Evolutionary conservation across 192 early-diverging fungal species (phyloP), one percentile per base, ranked within the genome.

Genomic region (Backusella westeae): DNA sequence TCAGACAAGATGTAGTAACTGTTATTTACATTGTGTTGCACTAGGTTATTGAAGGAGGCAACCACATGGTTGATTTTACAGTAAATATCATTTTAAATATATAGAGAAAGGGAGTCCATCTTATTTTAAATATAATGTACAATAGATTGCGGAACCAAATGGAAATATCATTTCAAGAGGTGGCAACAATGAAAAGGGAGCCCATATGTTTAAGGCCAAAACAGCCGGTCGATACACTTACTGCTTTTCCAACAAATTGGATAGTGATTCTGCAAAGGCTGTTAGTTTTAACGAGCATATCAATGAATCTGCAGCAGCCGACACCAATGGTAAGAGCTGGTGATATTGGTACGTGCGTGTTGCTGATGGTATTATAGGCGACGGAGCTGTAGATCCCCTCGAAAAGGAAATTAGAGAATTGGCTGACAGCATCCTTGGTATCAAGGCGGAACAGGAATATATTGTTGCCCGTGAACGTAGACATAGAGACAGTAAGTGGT

Each of bases 181-280:
- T 41, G 63, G 44, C 29, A 76, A 80, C 41, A 65, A 84, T 36
- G 71, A 85, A 12, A 81, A 86, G 42, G 89, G 81, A 10, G 85
- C 81, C n/a, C 82, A 81, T 70, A 73, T 79, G 35, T 41, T 86
- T 6, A 76, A 77, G 17, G 89, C 92, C 21, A 82, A 82, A 34
- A 19, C 44, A 3, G 79, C 79, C 23, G 94, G 94, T 44, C 81
- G 82, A 73, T 87, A 93, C 72, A 84, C 82, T 14, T 93, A 91
- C 80, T 95, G 94, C 83, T 95, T 95, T 80, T 89, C 87, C 78
- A 95, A 95, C 84, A 76, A 83, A 49, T 87, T 90, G 83, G 89
- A 86, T 19, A 81, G 86, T 26, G 44, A 87, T 70, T 78, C 87
- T 29, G 90, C 89, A 19, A 92, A 92, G 84, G 73, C 78, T 56